phyloP scores from a whole-genome alignment of 208 protist genomes.

The Crithidia sp. region DNA sequence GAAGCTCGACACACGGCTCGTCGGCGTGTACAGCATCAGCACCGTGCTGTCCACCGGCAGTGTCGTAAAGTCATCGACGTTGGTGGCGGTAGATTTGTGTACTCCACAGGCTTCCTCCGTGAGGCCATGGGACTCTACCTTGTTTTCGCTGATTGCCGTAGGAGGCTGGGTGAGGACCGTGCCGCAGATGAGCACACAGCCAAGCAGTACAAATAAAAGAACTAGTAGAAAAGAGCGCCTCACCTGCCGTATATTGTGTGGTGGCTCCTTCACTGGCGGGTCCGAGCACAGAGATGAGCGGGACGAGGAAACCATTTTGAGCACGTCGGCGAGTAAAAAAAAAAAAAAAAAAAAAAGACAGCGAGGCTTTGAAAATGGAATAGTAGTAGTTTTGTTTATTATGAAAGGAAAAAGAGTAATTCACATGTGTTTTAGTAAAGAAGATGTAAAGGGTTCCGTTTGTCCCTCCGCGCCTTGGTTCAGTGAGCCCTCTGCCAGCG shows the following conservation, averaged over 20 bases:
- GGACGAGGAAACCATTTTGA: neutral
- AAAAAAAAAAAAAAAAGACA: neutral
- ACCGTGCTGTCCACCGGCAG: constrained; percentile 36
- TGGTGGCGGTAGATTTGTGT: neutral
- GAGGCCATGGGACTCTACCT: neutral
- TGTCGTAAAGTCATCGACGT: constrained; percentile 14
- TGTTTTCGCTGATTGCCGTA: too few species aligned
- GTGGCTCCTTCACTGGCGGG: neutral
- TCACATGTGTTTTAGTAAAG: too few species aligned
- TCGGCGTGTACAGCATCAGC: constrained; percentile 39
- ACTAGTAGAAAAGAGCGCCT: neutral
- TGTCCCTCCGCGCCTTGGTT: too few species aligned
- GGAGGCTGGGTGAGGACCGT: neutral
- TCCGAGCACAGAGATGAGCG: neutral
- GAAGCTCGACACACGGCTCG: neutral
- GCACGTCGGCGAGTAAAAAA: neutral
- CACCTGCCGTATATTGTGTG: neutral
- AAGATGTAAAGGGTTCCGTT: too few species aligned
- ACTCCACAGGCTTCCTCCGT: constrained; percentile 1
- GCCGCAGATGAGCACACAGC: neutral
- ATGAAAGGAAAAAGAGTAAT: too few species aligned
- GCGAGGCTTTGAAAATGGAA: too few species aligned
- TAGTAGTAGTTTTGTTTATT: too few species aligned
- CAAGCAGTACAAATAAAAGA: neutral
- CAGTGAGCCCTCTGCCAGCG: too few species aligned